These are phyloP conservation scores for Globomyces sp. DNA, from an alignment of 371 early-diverging fungal species.

Conservation along the genomic window DNA sequence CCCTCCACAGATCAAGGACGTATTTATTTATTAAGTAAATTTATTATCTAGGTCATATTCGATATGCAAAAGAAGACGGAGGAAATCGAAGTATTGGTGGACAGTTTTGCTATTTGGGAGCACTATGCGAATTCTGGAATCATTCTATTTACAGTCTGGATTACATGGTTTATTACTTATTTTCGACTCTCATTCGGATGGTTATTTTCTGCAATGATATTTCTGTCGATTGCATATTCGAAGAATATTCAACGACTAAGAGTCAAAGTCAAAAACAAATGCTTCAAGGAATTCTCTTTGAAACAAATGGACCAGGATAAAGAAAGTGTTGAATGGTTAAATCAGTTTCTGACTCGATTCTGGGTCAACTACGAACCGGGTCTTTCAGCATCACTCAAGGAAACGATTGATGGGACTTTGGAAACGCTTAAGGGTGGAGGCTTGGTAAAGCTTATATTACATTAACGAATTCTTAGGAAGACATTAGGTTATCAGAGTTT, in stretches of 20 bases:
- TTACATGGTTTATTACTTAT: conserved; percentile 35
- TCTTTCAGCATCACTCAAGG: conserved; percentile 74
- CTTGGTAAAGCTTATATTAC: conserved; percentile 80
- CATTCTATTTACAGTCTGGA: conserved; percentile 11
- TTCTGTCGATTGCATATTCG: conserved; percentile 31
- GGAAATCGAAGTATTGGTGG: not conserved
- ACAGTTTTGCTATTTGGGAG: not conserved
- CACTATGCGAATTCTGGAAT: conserved; percentile 11
- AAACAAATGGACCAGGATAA: conserved; percentile 33
- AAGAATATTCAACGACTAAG: conserved; percentile 28
- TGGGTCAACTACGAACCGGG: conserved; percentile 97
- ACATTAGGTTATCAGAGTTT: conserved; percentile 87
- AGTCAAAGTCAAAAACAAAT: conserved; percentile 29
- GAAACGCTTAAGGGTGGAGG: conserved; percentile 82
- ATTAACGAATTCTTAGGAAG: conserved; percentile 81
- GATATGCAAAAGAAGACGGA: not conserved
- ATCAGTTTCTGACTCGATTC: conserved; percentile 81
- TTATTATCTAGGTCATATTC: conserved; percentile 94
- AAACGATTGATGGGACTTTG: conserved; percentile 69
- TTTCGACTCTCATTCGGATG: conserved; percentile 34
- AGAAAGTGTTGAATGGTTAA: conserved; percentile 97
- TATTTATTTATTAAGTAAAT: conserved; percentile 98
- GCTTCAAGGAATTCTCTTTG: conserved; percentile 5
- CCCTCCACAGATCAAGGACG: conserved; percentile 77
- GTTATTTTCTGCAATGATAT: conserved; percentile 30